Percentiles rank a stretch among this genome's conserved stretches.
These are phyloP conservation scores for Luvunga scandens DNA, from an alignment of 345 rosid species.

Conservation along the genomic window DNA sequence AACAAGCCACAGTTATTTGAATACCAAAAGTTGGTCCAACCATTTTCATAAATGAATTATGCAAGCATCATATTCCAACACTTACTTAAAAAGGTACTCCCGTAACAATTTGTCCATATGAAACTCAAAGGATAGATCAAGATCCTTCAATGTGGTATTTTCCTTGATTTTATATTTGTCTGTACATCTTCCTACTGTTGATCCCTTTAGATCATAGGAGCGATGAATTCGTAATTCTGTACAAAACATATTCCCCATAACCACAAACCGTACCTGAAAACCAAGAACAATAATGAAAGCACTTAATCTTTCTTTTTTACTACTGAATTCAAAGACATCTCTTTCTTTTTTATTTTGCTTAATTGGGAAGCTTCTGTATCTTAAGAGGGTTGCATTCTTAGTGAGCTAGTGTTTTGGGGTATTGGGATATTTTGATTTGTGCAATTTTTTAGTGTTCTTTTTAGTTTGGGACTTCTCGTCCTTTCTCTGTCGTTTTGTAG, in stretches of 20 bases:
- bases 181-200: slow-evolving; percentile 78
- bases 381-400: no score
- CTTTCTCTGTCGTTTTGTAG: no score
- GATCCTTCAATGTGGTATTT: slow-evolving; percentile 84
- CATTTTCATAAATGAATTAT: not conserved
- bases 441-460: no score
- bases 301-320: no score
- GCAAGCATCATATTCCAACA: not conserved
- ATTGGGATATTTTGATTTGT: no score
- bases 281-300: slow-evolving; percentile 19
- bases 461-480: no score
- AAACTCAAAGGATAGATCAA: slow-evolving; percentile 73
- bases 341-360: no score
- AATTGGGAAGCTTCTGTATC: no score
- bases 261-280: slow-evolving; percentile 88
- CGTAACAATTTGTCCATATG: slow-evolving; percentile 86
- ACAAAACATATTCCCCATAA: slow-evolving; percentile 99
- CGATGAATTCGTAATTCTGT: slow-evolving; percentile 89
- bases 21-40: no score
- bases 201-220: slow-evolving; percentile 92
- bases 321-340: no score
- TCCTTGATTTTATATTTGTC: slow-evolving; percentile 59
- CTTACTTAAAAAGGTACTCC: slow-evolving; percentile 79
- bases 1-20: not conserved
- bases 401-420: no score